These are phyloP conservation scores for Draba incana DNA, from an alignment of 345 rosid genomes.

Conservation along the genomic window DNA sequence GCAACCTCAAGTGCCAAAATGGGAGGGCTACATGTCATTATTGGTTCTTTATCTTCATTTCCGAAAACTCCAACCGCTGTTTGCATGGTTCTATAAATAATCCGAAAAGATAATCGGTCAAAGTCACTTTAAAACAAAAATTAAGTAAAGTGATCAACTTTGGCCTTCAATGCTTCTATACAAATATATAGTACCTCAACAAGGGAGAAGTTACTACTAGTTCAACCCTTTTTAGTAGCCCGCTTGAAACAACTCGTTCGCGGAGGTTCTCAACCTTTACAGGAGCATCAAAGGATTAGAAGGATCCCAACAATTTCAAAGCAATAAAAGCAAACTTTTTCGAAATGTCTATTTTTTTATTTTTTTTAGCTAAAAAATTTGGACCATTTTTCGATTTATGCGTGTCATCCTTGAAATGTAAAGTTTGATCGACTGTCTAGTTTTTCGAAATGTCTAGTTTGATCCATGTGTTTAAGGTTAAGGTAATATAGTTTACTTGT, in stretches of 20 bases:
- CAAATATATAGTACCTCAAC: slow-evolving; percentile 34
- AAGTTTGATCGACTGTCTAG: too few species aligned
- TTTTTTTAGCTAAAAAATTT: too few species aligned
- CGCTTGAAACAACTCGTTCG: slow-evolving; percentile 34
- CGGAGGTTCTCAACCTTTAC: slow-evolving; percentile 43
- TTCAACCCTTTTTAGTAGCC: slow-evolving; percentile 39
- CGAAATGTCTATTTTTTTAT: too few species aligned
- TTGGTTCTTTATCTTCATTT: slow-evolving; percentile 30
- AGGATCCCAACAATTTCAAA: neutral
- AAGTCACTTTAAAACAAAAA: neutral
- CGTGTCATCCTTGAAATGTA: too few species aligned
- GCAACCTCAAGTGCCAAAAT: slow-evolving; percentile 70
- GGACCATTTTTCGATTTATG: too few species aligned
- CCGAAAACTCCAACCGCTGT: slow-evolving; percentile 75
- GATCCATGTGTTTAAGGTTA: neutral
- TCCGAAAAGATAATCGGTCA: neutral
- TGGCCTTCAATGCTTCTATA: neutral
- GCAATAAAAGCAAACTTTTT: neutral
- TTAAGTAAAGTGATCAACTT: neutral
- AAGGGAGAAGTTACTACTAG: slow-evolving; percentile 47
- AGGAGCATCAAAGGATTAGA: neutral
- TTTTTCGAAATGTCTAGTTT: neutral
- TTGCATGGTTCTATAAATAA: slow-evolving; percentile 65
- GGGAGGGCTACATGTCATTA: slow-evolving; percentile 50
- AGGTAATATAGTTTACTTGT: slow-evolving; percentile 46